Base-by-base conservation (phyloP, 805 yeast species). In the Schwanniomyces polymorphus region DNA sequence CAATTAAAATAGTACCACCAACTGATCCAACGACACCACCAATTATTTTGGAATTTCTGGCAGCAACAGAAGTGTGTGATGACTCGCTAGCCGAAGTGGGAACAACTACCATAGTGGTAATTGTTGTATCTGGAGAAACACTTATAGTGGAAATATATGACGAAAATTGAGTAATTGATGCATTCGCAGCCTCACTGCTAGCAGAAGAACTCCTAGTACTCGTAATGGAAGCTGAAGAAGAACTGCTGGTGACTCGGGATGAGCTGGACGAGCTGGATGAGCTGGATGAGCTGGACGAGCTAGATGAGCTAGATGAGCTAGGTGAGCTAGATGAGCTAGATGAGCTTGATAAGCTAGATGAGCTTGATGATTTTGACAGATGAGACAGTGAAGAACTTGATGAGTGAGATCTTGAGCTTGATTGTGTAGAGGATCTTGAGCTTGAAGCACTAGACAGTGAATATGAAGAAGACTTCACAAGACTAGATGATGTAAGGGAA, bases 11-110 rank as follows among this genome's bases (percentile, higher is more conserved):
- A 16, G 74, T 63, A 10, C 78, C 78, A n/a, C 77, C 78, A 21
- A 73, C 65, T 1, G 75, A 70, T 0, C 78, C 78, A n/a, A 73
- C 77, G 12, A 73, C 56, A 0, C 78, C 77, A 3, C 78, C 78
- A 18, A 73, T 70, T 37, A 73, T 57, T 50, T 66, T 70, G 33
- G 72, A 60, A 50, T 67, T 70, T 18, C 54, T 56, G 28, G 54
- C 47, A 6, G 61, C 52, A 2, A 53, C 41, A 23, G 58, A 38
- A 33, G 49, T 45, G 42, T 42, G 45, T 11, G 50, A 43, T 7
- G 49, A 45, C 2, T 47, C 47, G 3, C 54, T 46, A 6, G 66
- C 63, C 2, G 67, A 61, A 1, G 76, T 70, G 5, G 76, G 74
- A 1, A 70, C 65, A 1, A 75, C 57, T 3, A 73, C 58, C 17